A percentile compares a stretch with the other conserved stretches of the same genome.
These are phyloP conservation scores for Tolypocladium sp. DNA, from an alignment of 2,329 filamentous ascomycete species.

Conservation along the genomic window DNA sequence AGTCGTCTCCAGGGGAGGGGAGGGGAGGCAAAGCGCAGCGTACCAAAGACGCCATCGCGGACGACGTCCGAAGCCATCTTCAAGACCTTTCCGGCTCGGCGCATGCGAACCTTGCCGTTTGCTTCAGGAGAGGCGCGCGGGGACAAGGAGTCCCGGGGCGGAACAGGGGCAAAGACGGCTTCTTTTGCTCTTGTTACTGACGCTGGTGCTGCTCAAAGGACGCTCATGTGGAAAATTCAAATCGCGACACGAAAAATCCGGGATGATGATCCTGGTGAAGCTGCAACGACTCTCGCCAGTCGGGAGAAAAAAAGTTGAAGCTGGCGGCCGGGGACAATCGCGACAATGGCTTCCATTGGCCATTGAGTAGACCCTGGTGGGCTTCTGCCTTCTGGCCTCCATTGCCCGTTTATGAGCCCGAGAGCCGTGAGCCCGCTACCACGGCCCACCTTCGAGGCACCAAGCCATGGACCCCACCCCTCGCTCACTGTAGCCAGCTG, in stretches of 20 bases:
- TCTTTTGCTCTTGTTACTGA: neutral
- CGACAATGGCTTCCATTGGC: neutral
- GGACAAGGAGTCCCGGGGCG: neutral
- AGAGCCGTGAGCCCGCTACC: too few species aligned
- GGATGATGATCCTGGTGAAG: neutral
- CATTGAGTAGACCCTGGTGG: neutral
- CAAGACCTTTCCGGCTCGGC: conserved; percentile 19
- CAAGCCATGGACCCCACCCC: neutral
- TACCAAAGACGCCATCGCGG: conserved; percentile 51
- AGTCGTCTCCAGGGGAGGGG: neutral
- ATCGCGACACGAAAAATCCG: neutral
- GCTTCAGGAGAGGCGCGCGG: neutral
- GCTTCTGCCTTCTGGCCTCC: neutral
- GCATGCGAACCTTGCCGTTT: conserved; percentile 16
- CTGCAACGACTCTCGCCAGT: neutral
- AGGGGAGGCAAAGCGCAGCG: conserved; percentile 9
- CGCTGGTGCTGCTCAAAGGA: neutral
- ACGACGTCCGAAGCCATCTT: conserved; percentile 46
- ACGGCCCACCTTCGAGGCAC: too few species aligned
- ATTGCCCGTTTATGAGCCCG: neutral
- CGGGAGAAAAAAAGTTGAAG: neutral
- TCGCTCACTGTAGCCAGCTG: neutral
- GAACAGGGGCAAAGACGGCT: neutral
- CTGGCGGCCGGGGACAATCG: neutral
- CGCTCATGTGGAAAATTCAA: neutral